Evolutionary conservation across 306 rosid genomes (phyloP), one percentile per base, ranked within the genome.

Genomic region (Comarum palustre): DNA sequence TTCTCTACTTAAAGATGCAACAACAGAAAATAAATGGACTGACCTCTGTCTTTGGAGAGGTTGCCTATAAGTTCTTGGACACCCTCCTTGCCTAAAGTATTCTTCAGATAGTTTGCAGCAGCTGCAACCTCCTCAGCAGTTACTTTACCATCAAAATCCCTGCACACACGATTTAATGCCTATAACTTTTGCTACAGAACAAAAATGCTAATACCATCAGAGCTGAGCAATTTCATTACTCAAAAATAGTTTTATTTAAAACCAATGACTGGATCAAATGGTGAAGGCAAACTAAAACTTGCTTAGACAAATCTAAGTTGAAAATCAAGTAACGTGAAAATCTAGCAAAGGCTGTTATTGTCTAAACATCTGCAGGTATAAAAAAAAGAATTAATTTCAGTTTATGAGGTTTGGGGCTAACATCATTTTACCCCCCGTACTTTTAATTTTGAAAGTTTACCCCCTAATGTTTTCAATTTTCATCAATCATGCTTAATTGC

Each of bases 111-210:
- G 69, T 86, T 87, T 43, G 97, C 97, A 61, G 98, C 98, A 57
- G 90, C 79, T 34, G 98, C 98, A 62, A 93, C 98, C 90, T 93
- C 98, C 82, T 91, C 98, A 14, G 98, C 86, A 79, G 96, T 89
- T 51, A 93, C 98, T 86, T 93, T 93, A 39, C 98, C 98, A 72
- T 91, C 98, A 72, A 81, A 89, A 89, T 93, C 97, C 83, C 97
- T 93, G 89, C 82, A 83, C 46, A 38, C 71, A 76, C 45, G 9
- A 16, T 24, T 34, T 11, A 55, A 46, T 11, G 14, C 45, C 14
- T 5, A 69, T 67, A 60, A 11, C 46, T 45, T 25, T n/a, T 34
- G 47, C 69, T 4, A 38, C 19, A 0, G 19, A 48, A 69, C 32
- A 69, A n/a, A 76, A 15, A n/a, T 36, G 62, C 16, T 50, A 6